Evolutionary conservation across 2,329 filamentous ascomycete species (phyloP).

Genomic region (Trematosphaeria pertusa): DNA sequence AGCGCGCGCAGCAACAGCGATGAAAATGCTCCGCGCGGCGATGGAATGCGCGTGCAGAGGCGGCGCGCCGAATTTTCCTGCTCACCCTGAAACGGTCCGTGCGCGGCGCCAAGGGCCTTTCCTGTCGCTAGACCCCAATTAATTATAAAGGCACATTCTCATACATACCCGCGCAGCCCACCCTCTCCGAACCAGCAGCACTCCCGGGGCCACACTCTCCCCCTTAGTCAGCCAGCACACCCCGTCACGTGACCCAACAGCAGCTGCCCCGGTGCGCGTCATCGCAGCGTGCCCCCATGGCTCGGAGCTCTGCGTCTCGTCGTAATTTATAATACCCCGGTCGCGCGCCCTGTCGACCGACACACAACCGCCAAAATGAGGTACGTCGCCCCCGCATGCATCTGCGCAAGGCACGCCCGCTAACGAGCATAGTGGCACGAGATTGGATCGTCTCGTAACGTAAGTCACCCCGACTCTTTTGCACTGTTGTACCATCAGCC

Average conservation of each 20-base stretch:
- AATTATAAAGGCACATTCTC: conserved; percentile 32
- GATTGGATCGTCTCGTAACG: conserved; percentile 49
- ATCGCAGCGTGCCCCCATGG: conserved; percentile 23
- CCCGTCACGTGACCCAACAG: conserved; percentile 30
- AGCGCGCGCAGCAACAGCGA: too few relatives aligned
- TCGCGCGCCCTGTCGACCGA: conserved; percentile 14
- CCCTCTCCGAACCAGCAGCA: conserved; percentile 36
- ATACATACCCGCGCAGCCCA: conserved; percentile 41
- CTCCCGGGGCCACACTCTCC: conserved; percentile 34
- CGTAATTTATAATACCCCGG: conserved; percentile 36
- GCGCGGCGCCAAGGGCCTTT: conserved; percentile 20
- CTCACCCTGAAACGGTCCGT: conserved; percentile 37
- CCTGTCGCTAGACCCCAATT: conserved; percentile 26
- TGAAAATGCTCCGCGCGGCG: too few relatives aligned
- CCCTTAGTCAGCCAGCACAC: conserved; percentile 12
- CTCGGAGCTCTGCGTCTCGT: conserved; percentile 21
- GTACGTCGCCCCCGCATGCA: conserved; percentile 33
- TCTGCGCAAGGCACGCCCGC: conserved; percentile 28
- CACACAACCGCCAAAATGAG: conserved; percentile 33
- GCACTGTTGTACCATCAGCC: neutral
- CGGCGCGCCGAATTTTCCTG: conserved; percentile 36
- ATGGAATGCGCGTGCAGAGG: neutral
- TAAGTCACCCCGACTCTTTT: conserved; percentile 30
- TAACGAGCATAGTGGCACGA: conserved; percentile 47
- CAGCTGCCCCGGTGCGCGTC: neutral